Evolutionary conservation across 2,329 filamentous ascomycete genomes (phyloP).

Genomic region (Thermomyces lanuginosus): DNA sequence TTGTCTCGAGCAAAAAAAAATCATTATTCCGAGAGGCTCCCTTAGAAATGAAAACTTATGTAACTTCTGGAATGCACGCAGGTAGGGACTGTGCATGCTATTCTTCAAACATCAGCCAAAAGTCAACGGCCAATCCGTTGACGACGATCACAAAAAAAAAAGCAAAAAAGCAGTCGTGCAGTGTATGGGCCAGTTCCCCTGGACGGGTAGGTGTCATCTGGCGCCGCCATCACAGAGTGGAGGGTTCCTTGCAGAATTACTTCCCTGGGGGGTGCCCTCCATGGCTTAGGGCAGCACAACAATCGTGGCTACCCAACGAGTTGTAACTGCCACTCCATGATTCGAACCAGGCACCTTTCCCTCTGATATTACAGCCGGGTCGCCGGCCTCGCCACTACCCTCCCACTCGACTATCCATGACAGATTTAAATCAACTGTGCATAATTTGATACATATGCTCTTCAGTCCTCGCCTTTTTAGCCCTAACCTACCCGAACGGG

Average conservation of each 20-base stretch:
- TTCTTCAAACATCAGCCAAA: too few species aligned
- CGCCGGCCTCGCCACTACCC: constrained; percentile 19
- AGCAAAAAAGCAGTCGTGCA: constrained; percentile 19
- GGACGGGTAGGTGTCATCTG: constrained; percentile 35
- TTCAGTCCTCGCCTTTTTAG: too few species aligned
- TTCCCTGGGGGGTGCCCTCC: constrained; percentile 40
- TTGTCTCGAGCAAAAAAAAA: too few species aligned
- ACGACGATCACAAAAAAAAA: constrained; percentile 12
- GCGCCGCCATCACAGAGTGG: constrained; percentile 39
- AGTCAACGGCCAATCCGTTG: too few species aligned
- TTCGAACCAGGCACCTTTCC: constrained; percentile 39
- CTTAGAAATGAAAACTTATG: too few species aligned
- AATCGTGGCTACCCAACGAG: constrained; percentile 40
- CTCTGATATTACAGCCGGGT: constrained; percentile 23
- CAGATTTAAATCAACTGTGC: constrained; percentile 14
- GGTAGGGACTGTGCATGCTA: too few species aligned
- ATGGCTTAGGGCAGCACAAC: constrained; percentile 38
- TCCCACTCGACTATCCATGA: constrained; percentile 28
- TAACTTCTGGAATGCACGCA: too few species aligned
- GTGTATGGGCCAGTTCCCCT: constrained; percentile 21
- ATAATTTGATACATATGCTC: neutral
- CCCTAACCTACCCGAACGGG: too few species aligned
- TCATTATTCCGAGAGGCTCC: too few species aligned
- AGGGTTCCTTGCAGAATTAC: constrained; percentile 42
- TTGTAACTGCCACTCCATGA: constrained; percentile 35